A percentile compares a stretch with the other conserved stretches of the same genome.
These are phyloP conservation scores for Vigna nakashimae DNA, from an alignment of 306 rosid genomes.

Conservation along the genomic window DNA sequence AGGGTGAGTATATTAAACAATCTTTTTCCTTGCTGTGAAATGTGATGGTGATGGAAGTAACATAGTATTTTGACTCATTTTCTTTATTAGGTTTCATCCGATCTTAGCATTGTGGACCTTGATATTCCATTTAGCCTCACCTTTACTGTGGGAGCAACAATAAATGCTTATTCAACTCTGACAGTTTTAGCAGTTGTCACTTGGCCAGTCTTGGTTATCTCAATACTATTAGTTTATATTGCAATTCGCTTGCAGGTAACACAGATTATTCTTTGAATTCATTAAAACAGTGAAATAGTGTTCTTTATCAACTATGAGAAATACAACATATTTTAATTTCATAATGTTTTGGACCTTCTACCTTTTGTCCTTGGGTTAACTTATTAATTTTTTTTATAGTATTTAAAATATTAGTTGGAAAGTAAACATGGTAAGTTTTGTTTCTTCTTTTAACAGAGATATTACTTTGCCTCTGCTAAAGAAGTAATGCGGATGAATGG, in stretches of 20 bases:
- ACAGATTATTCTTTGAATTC: slow-evolving; percentile 9
- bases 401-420: neutral
- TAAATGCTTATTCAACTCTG: slow-evolving; percentile 38
- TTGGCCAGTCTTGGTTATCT: slow-evolving; percentile 64
- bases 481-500: slow-evolving; percentile 77
- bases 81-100: slow-evolving; percentile 57
- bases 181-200: slow-evolving; percentile 54
- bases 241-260: slow-evolving; percentile 61
- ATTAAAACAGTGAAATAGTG: neutral
- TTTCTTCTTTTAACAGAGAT: slow-evolving; percentile 49
- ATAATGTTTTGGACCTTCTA: neutral
- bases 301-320: slow-evolving; percentile 3
- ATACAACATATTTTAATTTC: neutral
- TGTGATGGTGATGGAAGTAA: slow-evolving; percentile 7
- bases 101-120: slow-evolving; percentile 63
- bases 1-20: slow-evolving; percentile 50
- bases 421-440: too few relatives aligned
- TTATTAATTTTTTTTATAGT: too few relatives aligned
- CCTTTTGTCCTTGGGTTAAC: too few relatives aligned
- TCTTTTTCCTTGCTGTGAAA: neutral
- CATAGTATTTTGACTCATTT: slow-evolving; percentile 5
- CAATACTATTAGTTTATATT: slow-evolving; percentile 49
- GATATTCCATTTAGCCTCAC: slow-evolving; percentile 52
- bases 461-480: slow-evolving; percentile 69
- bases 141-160: slow-evolving; percentile 28